Evolutionary conservation across 1,284 basidiomycete species (phyloP), one percentile per base, ranked within the genome.

Genomic region (Agaricales sp.): DNA sequence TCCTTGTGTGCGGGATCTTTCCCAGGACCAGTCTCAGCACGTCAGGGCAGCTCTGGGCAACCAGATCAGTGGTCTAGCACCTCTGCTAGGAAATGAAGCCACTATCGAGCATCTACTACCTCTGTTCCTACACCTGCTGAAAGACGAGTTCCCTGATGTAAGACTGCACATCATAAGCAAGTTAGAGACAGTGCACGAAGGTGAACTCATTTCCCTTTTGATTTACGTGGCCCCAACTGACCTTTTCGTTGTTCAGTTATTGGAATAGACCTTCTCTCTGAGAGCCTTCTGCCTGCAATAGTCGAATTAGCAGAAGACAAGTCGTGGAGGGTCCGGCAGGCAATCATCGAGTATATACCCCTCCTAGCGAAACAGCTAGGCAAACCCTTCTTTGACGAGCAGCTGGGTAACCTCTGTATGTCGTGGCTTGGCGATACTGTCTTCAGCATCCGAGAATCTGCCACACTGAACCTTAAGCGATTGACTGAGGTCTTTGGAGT

Each of bases 61-160:
- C 60, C 93, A 99, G 66, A 97, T 99, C 61, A 93, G 87, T 55
- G 96, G 96, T n/a, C 78, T 99, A 45, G 94, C 96, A 3, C 96
- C 96, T 38, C 73, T 99, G 45, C 80, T 99, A 22, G 94, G 91
- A 59, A 92, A 91, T 61, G 92, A 95, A 51, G 80, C 92, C 1
- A 99, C 96, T 4, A 91, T 94, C 58, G 95, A 99, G 68, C 87
- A 98, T 61, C 78, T 99, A n/a, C 75, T 99, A 20, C 96, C 95
- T 2, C 74, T 99, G 25, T 99, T 99, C 80, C 74, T 99, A 45
- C 92, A 94, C 61, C 75, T 99, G 45, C 74, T 99, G 54, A 99
- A 99, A 71, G 96, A 99, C 63, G 96, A 99, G 61, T 99, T 98
- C 74, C 92, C 94, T 12, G 96, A 99, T 61, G 96, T 99, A 26